phyloP scores from a whole-genome alignment of 2,329 filamentous ascomycete genomes.

The Cladophialophora immunda region DNA sequence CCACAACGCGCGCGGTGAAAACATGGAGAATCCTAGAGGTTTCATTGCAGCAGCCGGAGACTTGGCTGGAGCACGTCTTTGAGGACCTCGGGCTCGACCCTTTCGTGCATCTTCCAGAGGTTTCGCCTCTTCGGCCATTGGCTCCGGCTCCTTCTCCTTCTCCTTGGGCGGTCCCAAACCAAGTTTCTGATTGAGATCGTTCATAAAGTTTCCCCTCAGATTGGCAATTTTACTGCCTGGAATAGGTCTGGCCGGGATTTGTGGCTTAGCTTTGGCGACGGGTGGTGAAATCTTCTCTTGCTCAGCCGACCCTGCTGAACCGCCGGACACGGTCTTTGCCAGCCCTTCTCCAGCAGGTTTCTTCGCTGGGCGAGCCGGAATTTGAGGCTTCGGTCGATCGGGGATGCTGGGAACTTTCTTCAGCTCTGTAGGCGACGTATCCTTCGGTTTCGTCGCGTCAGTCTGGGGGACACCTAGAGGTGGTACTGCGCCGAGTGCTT shows the following conservation, averaged over 20 bases:
- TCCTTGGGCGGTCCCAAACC: conserved; percentile 87
- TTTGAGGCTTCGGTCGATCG: conserved; percentile 69
- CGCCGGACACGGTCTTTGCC: conserved; percentile 49
- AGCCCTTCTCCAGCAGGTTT: conserved; percentile 48
- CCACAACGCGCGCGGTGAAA: conserved; percentile 37
- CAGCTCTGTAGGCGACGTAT: conserved; percentile 58
- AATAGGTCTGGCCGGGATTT: conserved; percentile 78
- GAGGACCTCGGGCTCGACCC: conserved; percentile 85
- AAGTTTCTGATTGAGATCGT: conserved; percentile 88
- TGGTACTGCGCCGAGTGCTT: conserved; percentile 45
- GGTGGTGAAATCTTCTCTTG: conserved; percentile 48
- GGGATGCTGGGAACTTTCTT: conserved; percentile 63
- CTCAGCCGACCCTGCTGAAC: conserved; percentile 50
- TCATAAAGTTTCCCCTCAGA: conserved; percentile 90
- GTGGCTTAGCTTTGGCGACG: conserved; percentile 77
- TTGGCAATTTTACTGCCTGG: conserved; percentile 85
- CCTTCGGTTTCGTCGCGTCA: conserved; percentile 12
- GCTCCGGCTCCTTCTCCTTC: conserved; percentile 60
- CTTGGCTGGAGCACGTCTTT: conserved; percentile 72
- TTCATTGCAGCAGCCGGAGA: conserved; percentile 50
- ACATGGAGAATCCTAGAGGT: conserved; percentile 33
- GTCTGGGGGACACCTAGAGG: conserved; percentile 46
- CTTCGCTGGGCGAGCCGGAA: conserved; percentile 73
- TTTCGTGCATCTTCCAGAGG: conserved; percentile 91
- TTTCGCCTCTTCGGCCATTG: conserved; percentile 67